These are phyloP conservation scores for Sindora glabra DNA, from an alignment of 306 rosid species.

Conservation along the genomic window DNA sequence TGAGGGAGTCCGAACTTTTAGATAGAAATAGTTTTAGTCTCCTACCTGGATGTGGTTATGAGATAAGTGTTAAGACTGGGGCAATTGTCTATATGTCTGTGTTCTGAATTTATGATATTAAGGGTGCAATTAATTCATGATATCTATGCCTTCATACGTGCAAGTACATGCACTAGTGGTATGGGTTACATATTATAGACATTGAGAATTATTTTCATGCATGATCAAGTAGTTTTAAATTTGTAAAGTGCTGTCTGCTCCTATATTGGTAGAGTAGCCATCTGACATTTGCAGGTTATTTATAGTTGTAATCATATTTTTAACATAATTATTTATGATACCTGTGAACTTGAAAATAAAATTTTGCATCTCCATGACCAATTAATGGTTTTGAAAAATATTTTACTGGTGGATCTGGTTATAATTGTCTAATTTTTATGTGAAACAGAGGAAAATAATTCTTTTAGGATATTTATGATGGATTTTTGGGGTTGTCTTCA, in stretches of 20 bases:
- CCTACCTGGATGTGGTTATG: not conserved
- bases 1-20: slow-evolving; percentile 2
- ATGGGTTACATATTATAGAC: not conserved
- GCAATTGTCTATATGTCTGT: not conserved
- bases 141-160: not conserved
- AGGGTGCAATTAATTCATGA: too few species aligned
- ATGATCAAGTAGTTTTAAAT: not conserved
- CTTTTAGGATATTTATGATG: too few species aligned
- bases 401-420: too few species aligned
- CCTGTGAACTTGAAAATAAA: too few species aligned
- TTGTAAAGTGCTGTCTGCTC: not conserved
- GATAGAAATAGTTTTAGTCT: slow-evolving; percentile 8
- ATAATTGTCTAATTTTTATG: too few species aligned
- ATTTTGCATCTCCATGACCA: too few species aligned
- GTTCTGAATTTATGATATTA: too few species aligned
- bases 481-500: too few species aligned
- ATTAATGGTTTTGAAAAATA: too few species aligned
- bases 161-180: slow-evolving; percentile 4
- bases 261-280: not conserved
- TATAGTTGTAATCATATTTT: too few species aligned
- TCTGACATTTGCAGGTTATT: slow-evolving; percentile 2
- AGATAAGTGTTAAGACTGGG: not conserved
- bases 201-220: not conserved
- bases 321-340: too few species aligned
- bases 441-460: too few species aligned